Percentiles rank a stretch among this genome's conserved stretches.
phyloP scores from a whole-genome alignment of 1,284 basidiomycete genomes.

The Ganoderma meredithae region DNA sequence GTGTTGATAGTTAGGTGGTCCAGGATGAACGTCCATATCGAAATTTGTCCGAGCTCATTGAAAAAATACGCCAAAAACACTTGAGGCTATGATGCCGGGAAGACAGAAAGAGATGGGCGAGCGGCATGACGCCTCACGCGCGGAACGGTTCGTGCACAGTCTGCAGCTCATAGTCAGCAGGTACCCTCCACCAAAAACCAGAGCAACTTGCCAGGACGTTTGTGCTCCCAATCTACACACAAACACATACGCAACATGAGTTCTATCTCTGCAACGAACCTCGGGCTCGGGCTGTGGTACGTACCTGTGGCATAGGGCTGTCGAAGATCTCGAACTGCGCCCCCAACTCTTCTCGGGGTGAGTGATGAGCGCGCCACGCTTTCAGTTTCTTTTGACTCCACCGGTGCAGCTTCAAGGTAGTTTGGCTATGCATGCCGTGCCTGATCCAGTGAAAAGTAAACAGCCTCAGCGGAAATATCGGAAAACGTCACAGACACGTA shows the following conservation, averaged over 20 bases:
- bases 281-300: background rate
- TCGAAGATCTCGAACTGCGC: conserved; percentile 1
- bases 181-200: too few species aligned
- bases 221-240: conserved; percentile 5
- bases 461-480: too few species aligned
- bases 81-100: too few species aligned
- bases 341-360: background rate
- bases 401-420: background rate
- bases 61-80: too few species aligned
- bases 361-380: background rate
- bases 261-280: too few species aligned
- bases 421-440: background rate
- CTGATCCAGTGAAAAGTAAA: background rate
- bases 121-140: background rate
- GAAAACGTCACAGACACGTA: background rate
- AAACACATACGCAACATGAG: background rate
- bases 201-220: background rate
- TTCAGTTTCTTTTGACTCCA: background rate
- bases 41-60: too few species aligned
- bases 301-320: background rate
- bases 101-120: too few species aligned
- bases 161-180: background rate
- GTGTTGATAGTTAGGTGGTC: too few species aligned
- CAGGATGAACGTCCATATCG: too few species aligned
- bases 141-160: background rate